These are phyloP conservation scores for Bremia lactucae DNA, from an alignment of 352 stramenopile genomes.

Conservation along the genomic window DNA sequence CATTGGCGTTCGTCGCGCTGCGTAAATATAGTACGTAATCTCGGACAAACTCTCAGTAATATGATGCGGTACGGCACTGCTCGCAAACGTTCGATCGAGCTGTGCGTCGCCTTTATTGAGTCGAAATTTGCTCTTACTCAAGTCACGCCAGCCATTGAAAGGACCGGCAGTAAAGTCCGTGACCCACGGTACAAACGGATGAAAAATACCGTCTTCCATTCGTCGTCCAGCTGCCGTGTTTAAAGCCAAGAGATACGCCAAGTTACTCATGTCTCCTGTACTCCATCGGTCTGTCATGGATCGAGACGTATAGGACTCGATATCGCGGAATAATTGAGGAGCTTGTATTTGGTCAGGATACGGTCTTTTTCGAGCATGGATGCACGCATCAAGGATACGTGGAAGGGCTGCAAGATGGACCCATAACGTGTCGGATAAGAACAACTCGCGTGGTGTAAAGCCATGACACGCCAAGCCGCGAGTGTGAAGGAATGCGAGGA, in stretches of 20 bases:
- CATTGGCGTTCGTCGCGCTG: conserved; percentile 86
- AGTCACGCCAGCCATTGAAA: conserved; percentile 70
- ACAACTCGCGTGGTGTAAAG: conserved; percentile 31
- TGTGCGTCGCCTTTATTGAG: conserved; percentile 92
- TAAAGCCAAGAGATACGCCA: conserved; percentile 89
- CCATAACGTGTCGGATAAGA: conserved; percentile 42
- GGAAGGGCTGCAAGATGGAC: conserved; percentile 35
- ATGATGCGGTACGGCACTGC: conserved; percentile 85
- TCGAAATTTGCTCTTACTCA: conserved; percentile 90
- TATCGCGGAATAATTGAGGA: conserved; percentile 2
- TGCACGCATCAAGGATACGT: conserved; percentile 5
- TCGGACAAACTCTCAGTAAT: conserved; percentile 92
- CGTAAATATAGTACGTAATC: conserved; percentile 94
- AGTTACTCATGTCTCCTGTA: conserved; percentile 82
- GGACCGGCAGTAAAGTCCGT: conserved; percentile 73
- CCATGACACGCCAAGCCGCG: conserved; percentile 28
- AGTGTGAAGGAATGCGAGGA: conserved; percentile 37
- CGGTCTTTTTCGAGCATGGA: not conserved
- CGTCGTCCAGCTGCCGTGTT: conserved; percentile 85
- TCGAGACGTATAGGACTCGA: conserved; percentile 11
- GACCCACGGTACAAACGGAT: conserved; percentile 94
- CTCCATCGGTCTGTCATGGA: conserved; percentile 85
- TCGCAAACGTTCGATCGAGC: conserved; percentile 84
- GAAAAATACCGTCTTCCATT: conserved; percentile 67
- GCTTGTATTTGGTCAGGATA: not conserved